These are phyloP conservation scores for Ogataea dorogensis DNA, from an alignment of 805 yeast genomes.

Conservation along the genomic window DNA sequence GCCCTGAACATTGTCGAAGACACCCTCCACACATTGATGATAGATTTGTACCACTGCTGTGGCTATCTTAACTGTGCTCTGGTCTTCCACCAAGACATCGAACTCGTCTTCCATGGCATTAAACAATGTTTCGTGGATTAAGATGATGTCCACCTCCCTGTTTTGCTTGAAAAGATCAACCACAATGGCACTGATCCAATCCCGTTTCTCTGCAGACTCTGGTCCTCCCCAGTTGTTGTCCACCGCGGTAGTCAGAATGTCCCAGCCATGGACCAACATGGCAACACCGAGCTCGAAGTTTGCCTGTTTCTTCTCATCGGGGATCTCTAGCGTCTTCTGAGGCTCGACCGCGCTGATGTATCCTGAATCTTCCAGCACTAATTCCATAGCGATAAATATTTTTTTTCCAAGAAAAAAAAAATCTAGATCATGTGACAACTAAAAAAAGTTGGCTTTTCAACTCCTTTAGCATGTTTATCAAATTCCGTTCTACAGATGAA, in stretches of 20 bases:
- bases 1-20: slow-evolving; percentile 56
- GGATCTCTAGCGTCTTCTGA: slow-evolving; percentile 23
- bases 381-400: slow-evolving; percentile 20
- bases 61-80: slow-evolving; percentile 76
- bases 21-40: slow-evolving; percentile 53
- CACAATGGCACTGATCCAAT: slow-evolving; percentile 85
- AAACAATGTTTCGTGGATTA: slow-evolving; percentile 79
- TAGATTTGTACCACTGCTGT: slow-evolving; percentile 63
- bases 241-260: slow-evolving; percentile 82
- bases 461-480: slow-evolving; percentile 1
- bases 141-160: slow-evolving; percentile 66
- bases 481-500: slow-evolving; percentile 1
- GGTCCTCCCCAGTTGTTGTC: slow-evolving; percentile 96
- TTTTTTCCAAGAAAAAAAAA: slow-evolving; percentile 1
- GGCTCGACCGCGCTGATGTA: slow-evolving; percentile 30
- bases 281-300: slow-evolving; percentile 91
- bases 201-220: slow-evolving; percentile 85
- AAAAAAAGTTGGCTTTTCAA: neutral
- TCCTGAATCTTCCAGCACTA: slow-evolving; percentile 34
- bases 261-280: slow-evolving; percentile 90
- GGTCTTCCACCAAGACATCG: slow-evolving; percentile 85
- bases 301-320: slow-evolving; percentile 69
- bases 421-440: slow-evolving; percentile 7
- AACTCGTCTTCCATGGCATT: slow-evolving; percentile 96
- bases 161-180: slow-evolving; percentile 70